These are phyloP conservation scores for Choiromyces venosus DNA, from an alignment of 495 filamentous ascomycete species.

Conservation along the genomic window DNA sequence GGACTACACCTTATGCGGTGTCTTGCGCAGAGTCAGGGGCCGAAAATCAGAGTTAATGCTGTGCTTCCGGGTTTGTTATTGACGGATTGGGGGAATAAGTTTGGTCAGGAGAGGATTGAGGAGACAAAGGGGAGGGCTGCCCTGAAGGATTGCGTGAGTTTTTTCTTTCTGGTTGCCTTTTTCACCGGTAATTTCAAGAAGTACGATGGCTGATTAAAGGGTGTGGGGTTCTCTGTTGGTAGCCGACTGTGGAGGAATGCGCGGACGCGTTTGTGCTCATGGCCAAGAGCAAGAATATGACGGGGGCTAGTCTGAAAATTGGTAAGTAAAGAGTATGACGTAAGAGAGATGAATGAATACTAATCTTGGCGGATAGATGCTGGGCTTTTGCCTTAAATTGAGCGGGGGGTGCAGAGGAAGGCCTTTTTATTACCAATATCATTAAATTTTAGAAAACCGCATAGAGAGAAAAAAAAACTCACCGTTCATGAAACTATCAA, in stretches of 20 bases:
- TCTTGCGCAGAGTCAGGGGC: conserved; percentile 58
- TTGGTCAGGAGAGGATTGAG: conserved; percentile 4
- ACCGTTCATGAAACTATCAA: neutral
- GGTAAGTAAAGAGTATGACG: conserved; percentile 5
- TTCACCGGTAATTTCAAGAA: neutral
- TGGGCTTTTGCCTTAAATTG: neutral
- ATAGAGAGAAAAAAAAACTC: neutral
- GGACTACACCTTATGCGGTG: conserved; percentile 65
- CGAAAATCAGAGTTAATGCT: conserved; percentile 60
- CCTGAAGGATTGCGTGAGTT: neutral
- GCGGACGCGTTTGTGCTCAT: conserved; percentile 13
- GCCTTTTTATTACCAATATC: neutral
- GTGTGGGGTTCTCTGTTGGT: neutral
- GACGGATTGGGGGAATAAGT: conserved; percentile 61
- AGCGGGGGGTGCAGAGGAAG: neutral
- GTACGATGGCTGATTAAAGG: neutral
- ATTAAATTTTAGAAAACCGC: neutral
- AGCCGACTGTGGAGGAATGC: conserved; percentile 1
- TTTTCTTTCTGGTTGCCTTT: neutral
- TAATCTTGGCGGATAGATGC: neutral
- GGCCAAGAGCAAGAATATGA: conserved; percentile 17
- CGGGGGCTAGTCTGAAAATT: conserved; percentile 9
- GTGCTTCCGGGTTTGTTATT: conserved; percentile 60
- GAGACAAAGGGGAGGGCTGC: neutral
- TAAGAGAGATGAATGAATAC: neutral